Base-by-base conservation (phyloP, 768 basidiomycete species). In the Rhizopogon vinicolor region DNA sequence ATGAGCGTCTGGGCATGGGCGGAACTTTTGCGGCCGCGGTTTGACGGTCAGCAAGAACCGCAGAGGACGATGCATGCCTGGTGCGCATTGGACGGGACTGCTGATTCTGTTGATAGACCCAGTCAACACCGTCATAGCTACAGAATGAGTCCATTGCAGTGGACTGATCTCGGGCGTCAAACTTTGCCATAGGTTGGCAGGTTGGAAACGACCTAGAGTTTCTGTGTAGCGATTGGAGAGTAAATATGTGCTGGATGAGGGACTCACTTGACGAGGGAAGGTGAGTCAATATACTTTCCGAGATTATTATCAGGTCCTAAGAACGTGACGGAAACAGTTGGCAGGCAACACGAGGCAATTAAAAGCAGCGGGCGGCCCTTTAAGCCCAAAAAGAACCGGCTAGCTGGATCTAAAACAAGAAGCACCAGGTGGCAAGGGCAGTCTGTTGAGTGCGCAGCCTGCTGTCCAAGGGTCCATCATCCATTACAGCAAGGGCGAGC, bases 311-410 rank as follows among this genome's bases (percentile, higher is more conserved):
- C 68, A 70, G 65, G 56, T 59, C 58, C 35, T 37, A 33, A 58
- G 57, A 59, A 55, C 42, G 56, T 52, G 25, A 58, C 48, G 60
- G 56, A 48, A 57, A 56, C 49, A 61, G 53, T 60, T 66, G 68
- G 60, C 68, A 62, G 52, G 16, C 62, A 62, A 72, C 68, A 70
- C 68, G 68, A 70, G 68, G 68, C 65, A 56, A 66, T 64, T 67
- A 65, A 70, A 72, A 55, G 58, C 41, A 67, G 68, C 57, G 52
- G 55, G 53, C 52, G 57, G 56, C 61, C 64, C 66, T 68, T 65
- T 65, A 69, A 37, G 12, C 12, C 35, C 64, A 60, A 60, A 35
- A 18, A 53, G 50, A 41, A 41, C 50, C 35, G 52, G 53, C 31
- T 46, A 44, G 44, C 28, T 56, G 43, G 46, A 48, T 55, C 57